These are phyloP conservation scores for Hyaloscypha bicolor DNA, from an alignment of 495 filamentous ascomycete species.

Conservation along the genomic window DNA sequence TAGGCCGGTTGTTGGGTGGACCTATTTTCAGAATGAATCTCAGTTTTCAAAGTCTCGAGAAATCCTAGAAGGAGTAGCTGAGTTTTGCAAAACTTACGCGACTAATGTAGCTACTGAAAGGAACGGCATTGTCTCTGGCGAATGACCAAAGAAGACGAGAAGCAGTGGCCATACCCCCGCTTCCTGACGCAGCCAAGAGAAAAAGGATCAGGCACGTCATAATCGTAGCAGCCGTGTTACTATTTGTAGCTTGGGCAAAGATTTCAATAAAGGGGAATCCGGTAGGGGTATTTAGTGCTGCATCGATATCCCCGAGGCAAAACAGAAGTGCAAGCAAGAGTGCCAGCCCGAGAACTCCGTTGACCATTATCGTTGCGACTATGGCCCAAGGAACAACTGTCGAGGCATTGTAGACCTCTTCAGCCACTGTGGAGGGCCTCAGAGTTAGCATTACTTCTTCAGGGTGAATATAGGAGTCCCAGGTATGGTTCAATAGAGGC, in stretches of 20 bases:
- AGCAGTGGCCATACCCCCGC: constrained; percentile 50
- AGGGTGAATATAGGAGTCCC: background rate
- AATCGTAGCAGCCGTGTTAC: constrained; percentile 42
- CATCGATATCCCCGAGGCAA: constrained; percentile 43
- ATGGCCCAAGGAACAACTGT: constrained; percentile 49
- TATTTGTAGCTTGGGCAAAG: constrained; percentile 43
- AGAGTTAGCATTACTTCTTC: background rate
- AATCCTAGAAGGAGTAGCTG: background rate
- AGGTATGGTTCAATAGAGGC: background rate
- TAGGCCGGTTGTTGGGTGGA: constrained; percentile 38
- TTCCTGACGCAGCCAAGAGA: constrained; percentile 43
- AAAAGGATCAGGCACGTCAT: constrained; percentile 46
- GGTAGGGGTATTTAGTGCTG: constrained; percentile 38
- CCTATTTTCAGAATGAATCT: background rate
- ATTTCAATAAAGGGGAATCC: constrained; percentile 54
- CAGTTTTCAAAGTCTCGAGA: background rate
- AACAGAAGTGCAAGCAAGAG: constrained; percentile 51
- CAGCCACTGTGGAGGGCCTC: constrained; percentile 25
- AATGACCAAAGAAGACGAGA: constrained; percentile 60
- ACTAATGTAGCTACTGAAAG: constrained; percentile 40
- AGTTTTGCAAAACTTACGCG: constrained; percentile 8
- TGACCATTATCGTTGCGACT: constrained; percentile 43
- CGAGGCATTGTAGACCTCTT: constrained; percentile 52
- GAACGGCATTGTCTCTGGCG: constrained; percentile 54
- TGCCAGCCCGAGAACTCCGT: constrained; percentile 38